Evolutionary conservation across 148 eudicot species (phyloP).

Genomic region (Silene latifolia): DNA sequence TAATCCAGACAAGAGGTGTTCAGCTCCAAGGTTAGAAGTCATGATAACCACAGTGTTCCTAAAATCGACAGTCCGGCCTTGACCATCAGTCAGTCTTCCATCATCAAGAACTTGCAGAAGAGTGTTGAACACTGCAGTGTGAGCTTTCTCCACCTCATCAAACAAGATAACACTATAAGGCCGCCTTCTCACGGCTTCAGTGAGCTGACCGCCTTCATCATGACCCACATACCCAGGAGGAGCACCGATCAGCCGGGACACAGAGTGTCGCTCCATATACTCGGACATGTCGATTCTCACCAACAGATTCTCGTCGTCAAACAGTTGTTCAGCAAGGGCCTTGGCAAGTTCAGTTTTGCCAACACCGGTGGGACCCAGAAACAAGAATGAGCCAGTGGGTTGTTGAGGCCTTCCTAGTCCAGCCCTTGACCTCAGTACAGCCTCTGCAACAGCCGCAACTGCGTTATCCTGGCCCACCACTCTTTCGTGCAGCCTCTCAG

Average conservation of each 20-base stretch:
- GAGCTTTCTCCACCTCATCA: constrained; percentile 92
- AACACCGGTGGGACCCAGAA: constrained; percentile 75
- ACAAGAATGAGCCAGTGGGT: constrained; percentile 46
- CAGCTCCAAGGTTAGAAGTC: constrained; percentile 96
- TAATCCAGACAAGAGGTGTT: constrained; percentile 62
- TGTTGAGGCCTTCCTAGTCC: constrained; percentile 49
- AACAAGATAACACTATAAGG: constrained; percentile 80
- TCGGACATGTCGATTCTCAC: constrained; percentile 89
- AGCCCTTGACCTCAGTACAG: constrained; percentile 44
- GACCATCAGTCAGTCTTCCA: constrained; percentile 88
- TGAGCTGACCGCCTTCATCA: constrained; percentile 91
- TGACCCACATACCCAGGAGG: constrained; percentile 96
- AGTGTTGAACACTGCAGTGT: constrained; percentile 60
- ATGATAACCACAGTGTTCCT: constrained; percentile 76
- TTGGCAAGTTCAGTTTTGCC: constrained; percentile 89
- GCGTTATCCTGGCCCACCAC: constrained; percentile 46
- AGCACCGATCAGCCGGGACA: constrained; percentile 73
- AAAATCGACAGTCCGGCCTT: constrained; percentile 83
- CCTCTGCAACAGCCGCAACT: constrained; percentile 46
- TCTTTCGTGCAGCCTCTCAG: constrained; percentile 41
- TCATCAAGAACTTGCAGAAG: constrained; percentile 90
- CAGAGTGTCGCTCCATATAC: constrained; percentile 91
- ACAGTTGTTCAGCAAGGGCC: constrained; percentile 78
- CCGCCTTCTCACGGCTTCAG: constrained; percentile 81
- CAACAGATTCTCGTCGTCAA: constrained; percentile 64